Evolutionary conservation across 305 asterid species (phyloP), one percentile per base, ranked within the genome.

Genomic region (Fraxinus xanthoxyloides): DNA sequence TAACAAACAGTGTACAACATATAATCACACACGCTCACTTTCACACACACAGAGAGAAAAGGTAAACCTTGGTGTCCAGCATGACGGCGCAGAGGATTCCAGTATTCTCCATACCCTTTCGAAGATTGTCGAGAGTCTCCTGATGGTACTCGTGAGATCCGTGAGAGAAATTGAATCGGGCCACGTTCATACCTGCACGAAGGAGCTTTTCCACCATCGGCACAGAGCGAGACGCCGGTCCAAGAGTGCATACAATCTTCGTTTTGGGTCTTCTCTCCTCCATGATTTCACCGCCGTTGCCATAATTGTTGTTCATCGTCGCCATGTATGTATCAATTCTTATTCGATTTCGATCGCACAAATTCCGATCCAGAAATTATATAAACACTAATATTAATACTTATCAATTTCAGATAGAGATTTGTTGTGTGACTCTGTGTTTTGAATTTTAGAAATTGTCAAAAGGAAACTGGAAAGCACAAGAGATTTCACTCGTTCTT

Each of bases 91-190:
- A 86, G 83, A 88, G 85, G 79, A 88, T 88, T 59, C 89, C 89
- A 19, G 91, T 88, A 76, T 83, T 86, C 77, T 88, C 89, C 91
- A 88, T 88, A 56, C 86, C 91, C 51, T 79, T 28, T 8, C 87
- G 83, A 70, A 88, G 89, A 82, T 88, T 88, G 40, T 86, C 83
- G 59, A 88, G 83, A 31, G 91, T 86, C 84, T 88, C 91, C 83
- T 86, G 91, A 74, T 88, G 91, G 70, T 88, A 88, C 8, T 88
- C 89, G 75, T 88, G 88, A 80, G 91, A 85, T 40, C 89, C 91
- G 38, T 88, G 91, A 2, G 89, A 86, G 85, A 88, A 88, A 70
- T 88, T 88, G 85, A 88, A 88, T 26, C 91, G 79, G 59, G 91
- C 89, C 3, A 88, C 91, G 77, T 86, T 88, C 91, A 88, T 88